Percentiles rank a stretch among this genome's conserved stretches.
Conservation (phyloP, 2,329 filamentous ascomycete species). For the Pseudogymnoascus sp. region DNA sequence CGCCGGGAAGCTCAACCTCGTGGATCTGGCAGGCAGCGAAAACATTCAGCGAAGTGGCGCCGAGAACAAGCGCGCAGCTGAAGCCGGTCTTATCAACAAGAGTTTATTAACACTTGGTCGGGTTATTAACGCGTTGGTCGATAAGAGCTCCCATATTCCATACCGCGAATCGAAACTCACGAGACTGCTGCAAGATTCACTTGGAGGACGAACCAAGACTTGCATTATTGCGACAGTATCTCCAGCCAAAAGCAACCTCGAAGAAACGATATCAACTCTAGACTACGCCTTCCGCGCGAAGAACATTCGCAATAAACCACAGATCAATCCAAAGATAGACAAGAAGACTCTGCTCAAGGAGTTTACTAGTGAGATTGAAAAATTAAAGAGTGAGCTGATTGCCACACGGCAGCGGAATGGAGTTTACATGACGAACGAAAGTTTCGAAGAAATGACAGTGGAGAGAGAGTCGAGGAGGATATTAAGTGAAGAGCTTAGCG, state of each 20-base stretch:
- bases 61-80: conserved; percentile 93
- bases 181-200: conserved; percentile 86
- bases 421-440: conserved; percentile 83
- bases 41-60: conserved; percentile 96
- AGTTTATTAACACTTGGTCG: conserved; percentile 88
- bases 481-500: conserved; percentile 82
- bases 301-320: conserved; percentile 97
- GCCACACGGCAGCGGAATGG: conserved; percentile 89
- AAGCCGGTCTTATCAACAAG: conserved; percentile 97
- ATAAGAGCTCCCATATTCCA: conserved; percentile 82
- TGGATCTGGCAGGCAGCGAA: conserved; percentile 93
- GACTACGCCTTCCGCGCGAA: conserved; percentile 98
- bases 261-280: conserved; percentile 95
- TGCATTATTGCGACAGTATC: conserved; percentile 98
- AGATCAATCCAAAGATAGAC: conserved; percentile 83
- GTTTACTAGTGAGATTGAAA: conserved; percentile 88
- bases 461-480: conserved; percentile 90
- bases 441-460: conserved; percentile 83
- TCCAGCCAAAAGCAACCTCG: conserved; percentile 86
- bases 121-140: conserved; percentile 95
- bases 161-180: conserved; percentile 93
- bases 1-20: conserved; percentile 89
- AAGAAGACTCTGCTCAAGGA: conserved; percentile 90
- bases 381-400: conserved; percentile 87
- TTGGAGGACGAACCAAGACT: conserved; percentile 92